phyloP scores from a whole-genome alignment of 805 yeast species.

The Saturnispora kantuleensis region DNA sequence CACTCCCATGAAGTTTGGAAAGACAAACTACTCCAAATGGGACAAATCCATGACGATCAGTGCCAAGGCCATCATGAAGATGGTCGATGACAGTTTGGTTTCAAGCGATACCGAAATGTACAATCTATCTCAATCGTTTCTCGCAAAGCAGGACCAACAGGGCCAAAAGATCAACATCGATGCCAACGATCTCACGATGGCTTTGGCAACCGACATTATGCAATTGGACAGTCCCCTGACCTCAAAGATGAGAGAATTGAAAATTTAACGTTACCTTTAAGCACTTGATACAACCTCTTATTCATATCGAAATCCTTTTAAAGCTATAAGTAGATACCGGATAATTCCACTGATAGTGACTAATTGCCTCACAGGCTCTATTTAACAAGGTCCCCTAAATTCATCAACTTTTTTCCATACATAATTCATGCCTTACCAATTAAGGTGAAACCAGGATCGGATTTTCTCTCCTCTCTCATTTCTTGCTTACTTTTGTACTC shows the following conservation, averaged over 20 bases:
- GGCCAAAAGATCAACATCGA: slow-evolving; percentile 18
- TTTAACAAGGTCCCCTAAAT: too few relatives aligned
- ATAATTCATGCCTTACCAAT: neutral
- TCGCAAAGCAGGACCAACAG: slow-evolving; percentile 4
- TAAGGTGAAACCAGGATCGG: slow-evolving; percentile 50
- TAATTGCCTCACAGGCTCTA: too few relatives aligned
- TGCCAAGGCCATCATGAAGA: slow-evolving; percentile 28
- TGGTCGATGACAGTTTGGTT: slow-evolving; percentile 31
- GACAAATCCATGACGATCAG: slow-evolving; percentile 30
- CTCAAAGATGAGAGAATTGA: slow-evolving; percentile 1
- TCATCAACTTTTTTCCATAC: too few relatives aligned
- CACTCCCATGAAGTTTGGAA: slow-evolving; percentile 6
- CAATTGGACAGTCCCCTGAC: slow-evolving; percentile 3
- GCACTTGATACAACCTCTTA: neutral
- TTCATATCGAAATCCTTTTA: neutral
- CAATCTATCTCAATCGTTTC: slow-evolving; percentile 15
- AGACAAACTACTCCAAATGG: slow-evolving; percentile 19
- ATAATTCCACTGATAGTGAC: too few relatives aligned
- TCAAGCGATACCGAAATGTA: slow-evolving; percentile 28
- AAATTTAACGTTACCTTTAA: neutral
- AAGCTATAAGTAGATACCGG: too few relatives aligned
- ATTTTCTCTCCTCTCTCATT: slow-evolving; percentile 45
- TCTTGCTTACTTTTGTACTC: slow-evolving; percentile 39
- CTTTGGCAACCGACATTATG: slow-evolving; percentile 13
- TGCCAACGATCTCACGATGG: slow-evolving; percentile 24